Evolutionary conservation across 345 rosid genomes (phyloP), one percentile per base, ranked within the genome.

Genomic region (Salix koriyanagi): DNA sequence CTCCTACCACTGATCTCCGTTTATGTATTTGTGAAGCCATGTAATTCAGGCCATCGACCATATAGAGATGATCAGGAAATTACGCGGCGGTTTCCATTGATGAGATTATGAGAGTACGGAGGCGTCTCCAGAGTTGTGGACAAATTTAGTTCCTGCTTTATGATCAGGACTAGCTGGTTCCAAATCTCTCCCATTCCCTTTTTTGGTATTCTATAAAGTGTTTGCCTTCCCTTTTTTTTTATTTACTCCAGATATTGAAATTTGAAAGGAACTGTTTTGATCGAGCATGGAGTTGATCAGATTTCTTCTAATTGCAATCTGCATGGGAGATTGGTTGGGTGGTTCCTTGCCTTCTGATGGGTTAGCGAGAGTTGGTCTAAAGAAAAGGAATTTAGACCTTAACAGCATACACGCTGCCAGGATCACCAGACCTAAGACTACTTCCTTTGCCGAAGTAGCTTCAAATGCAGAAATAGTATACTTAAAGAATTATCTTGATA

Each of bases 401-500:
- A 67, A 77, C 79, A 81, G 79, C 67, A 39, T 75, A 12, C 67
- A 72, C 19, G 84, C 80, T 21, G 86, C 86, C 18, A 78, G 79
- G 72, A 81, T 81, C 64, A 65, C 76, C 44, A 62, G 21, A 28
- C 37, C 74, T 42, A 14, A 44, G 23, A 15, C 69, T 76, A 11
- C 73, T 8, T 37, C 37, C 65, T 7, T 9, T 32, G 30, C 61
- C 34, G 65, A 42, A 16, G 52, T 52, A 56, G 36, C 75, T 30
- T 68, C 67, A 7, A 74, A 70, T 1, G 75, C 81, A 11, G 84
- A 76, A 39, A 50, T 82, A 9, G 72, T 90, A 2, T 88, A 88
- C 84, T 75, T 90, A 37, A 90, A 88, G 85, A 87, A 87, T 76
- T 90, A 84, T 76, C 82, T 83, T 19, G 90, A 84, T 67, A 71